phyloP scores from a whole-genome alignment of 2,329 filamentous ascomycete genomes.

The Metarhizium rileyi region DNA sequence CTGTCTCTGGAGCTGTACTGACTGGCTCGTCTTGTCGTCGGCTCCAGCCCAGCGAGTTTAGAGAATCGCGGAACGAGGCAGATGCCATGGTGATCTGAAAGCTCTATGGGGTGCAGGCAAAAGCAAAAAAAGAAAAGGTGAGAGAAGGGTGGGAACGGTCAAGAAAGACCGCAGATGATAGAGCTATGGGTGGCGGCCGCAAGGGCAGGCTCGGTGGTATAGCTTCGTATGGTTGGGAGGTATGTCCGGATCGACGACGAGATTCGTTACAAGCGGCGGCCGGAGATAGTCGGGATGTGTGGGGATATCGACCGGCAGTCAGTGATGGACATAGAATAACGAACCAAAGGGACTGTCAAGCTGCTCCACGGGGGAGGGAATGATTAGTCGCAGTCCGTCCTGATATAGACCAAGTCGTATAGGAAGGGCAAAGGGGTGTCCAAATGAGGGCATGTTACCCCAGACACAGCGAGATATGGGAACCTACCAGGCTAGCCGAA shows the following conservation, averaged over 20 bases:
- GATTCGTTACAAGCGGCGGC: constrained; percentile 1
- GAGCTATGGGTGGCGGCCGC: constrained; percentile 1
- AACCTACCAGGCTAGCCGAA: constrained; percentile 9
- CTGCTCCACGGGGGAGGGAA: neutral
- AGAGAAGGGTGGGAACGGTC: neutral
- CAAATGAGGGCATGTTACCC: neutral
- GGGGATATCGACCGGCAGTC: constrained; percentile 1
- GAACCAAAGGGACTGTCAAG: neutral
- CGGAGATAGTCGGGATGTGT: neutral
- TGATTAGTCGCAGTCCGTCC: constrained; percentile 12
- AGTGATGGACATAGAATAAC: neutral
- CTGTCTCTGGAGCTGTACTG: constrained; percentile 58
- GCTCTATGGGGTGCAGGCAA: neutral
- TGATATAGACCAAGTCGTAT: neutral
- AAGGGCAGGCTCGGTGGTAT: neutral
- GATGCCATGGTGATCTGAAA: constrained; percentile 59
- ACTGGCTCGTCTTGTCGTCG: constrained; percentile 73
- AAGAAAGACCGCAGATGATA: constrained; percentile 5
- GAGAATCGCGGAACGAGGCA: constrained; percentile 81
- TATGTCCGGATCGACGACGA: constrained; percentile 3
- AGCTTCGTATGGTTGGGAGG: constrained; percentile 1
- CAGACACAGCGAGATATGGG: constrained; percentile 4
- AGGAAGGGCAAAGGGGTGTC: neutral
- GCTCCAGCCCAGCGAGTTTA: constrained; percentile 92
- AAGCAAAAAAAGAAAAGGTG: no score